These are phyloP conservation scores for Metschnikowia sp. DNA, from an alignment of 805 yeast genomes.

Conservation along the genomic window DNA sequence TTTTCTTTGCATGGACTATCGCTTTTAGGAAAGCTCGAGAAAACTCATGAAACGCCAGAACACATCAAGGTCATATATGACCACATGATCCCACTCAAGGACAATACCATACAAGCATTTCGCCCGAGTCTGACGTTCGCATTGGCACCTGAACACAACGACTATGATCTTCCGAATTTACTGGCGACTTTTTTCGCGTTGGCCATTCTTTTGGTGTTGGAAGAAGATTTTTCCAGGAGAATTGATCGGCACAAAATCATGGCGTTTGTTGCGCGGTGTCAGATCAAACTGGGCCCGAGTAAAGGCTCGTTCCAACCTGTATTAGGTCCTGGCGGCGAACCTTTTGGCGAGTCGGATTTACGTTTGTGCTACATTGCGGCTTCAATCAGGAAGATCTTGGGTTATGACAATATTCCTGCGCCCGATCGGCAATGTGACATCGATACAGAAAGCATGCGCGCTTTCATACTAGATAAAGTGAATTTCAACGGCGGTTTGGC, in stretches of 20 bases:
- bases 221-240: conserved; percentile 34
- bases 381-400: conserved; percentile 53
- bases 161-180: conserved; percentile 60
- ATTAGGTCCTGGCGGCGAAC: conserved; percentile 18
- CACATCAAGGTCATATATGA: conserved; percentile 44
- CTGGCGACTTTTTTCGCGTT: conserved; percentile 79
- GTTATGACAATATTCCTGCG: conserved; percentile 29
- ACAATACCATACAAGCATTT: conserved; percentile 44
- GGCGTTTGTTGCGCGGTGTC: conserved; percentile 58
- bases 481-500: conserved; percentile 73
- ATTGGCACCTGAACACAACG: conserved; percentile 15
- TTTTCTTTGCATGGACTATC: conserved; percentile 65
- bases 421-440: conserved; percentile 34
- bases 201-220: conserved; percentile 50
- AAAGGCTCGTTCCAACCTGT: conserved; percentile 38
- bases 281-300: conserved; percentile 31
- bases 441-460: conserved; percentile 36
- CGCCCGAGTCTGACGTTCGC: conserved; percentile 54
- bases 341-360: conserved; percentile 67
- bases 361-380: conserved; percentile 74
- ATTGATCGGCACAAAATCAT: conserved; percentile 47
- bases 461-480: conserved; percentile 29
- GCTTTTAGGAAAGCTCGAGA: conserved; percentile 36
- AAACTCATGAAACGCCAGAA: conserved; percentile 16
- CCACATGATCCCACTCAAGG: conserved; percentile 37